Percentiles rank a stretch among this genome's conserved stretches.
Evolutionary conservation across 306 rosid species (phyloP).

Genomic region (Cyamopsis tetragonoloba): DNA sequence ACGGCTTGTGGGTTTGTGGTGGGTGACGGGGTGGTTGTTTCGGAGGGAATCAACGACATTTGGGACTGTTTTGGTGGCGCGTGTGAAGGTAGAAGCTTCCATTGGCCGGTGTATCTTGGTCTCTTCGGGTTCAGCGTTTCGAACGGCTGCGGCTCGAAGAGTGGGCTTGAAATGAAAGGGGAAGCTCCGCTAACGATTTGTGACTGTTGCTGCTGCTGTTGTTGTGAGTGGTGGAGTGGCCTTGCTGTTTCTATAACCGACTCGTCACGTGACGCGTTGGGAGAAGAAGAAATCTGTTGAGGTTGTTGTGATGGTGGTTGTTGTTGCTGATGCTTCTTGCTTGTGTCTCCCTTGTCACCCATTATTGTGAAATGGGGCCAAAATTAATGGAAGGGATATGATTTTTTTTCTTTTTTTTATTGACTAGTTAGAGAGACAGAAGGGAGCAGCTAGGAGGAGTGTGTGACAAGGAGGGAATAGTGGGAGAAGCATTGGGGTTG

Average conservation of each 20-base stretch:
- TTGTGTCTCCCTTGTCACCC: conserved; percentile 70
- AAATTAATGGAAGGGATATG: neutral
- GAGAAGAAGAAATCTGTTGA: conserved; percentile 56
- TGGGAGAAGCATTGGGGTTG: conserved; percentile 24
- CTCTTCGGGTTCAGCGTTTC: conserved; percentile 65
- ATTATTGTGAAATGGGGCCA: conserved; percentile 47
- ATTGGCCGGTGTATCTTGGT: conserved; percentile 75
- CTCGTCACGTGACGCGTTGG: conserved; percentile 49
- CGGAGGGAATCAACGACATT: conserved; percentile 33
- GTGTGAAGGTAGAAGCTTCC: conserved; percentile 79
- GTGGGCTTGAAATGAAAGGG: conserved; percentile 50
- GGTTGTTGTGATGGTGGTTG: conserved; percentile 25
- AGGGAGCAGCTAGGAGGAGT: conserved; percentile 32
- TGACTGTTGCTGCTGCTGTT: conserved; percentile 16
- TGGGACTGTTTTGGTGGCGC: conserved; percentile 52
- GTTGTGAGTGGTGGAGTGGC: conserved; percentile 34
- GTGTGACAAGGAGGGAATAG: too few relatives aligned
- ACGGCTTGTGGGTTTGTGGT: conserved; percentile 33
- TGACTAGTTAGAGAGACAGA: conserved; percentile 12
- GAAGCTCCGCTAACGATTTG: conserved; percentile 29
- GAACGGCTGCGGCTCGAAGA: conserved; percentile 52
- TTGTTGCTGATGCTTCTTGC: conserved; percentile 46
- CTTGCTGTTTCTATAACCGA: conserved; percentile 36
- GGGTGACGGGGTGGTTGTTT: conserved; percentile 73
- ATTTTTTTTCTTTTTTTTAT: too few relatives aligned